Conservation (phyloP, 495 filamentous ascomycete genomes). For the Thermothielavioides terrestris region DNA sequence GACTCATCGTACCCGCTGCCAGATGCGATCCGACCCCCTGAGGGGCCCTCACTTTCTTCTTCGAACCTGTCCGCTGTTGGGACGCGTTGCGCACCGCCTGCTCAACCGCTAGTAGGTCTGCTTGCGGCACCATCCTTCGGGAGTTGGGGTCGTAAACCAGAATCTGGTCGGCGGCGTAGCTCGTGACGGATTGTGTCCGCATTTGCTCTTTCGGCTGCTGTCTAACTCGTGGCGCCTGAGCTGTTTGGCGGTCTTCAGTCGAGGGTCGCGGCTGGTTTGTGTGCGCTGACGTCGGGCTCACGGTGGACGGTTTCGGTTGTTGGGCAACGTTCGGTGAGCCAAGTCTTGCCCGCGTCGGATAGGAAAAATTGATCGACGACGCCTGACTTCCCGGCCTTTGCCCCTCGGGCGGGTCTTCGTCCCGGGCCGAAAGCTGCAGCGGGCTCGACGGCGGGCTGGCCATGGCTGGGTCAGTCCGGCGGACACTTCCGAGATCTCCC, state of each 20-base stretch:
- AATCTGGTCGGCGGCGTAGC: slow-evolving; percentile 25
- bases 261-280: neutral
- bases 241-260: neutral
- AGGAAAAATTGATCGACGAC: slow-evolving; percentile 77
- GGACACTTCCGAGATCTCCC: slow-evolving; percentile 36
- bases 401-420: slow-evolving; percentile 9
- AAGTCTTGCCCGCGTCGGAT: slow-evolving; percentile 44
- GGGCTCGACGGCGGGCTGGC: slow-evolving; percentile 29
- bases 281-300: neutral
- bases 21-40: slow-evolving; percentile 27
- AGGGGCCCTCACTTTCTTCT: slow-evolving; percentile 44
- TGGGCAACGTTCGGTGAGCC: slow-evolving; percentile 27
- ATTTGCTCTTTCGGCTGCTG: slow-evolving; percentile 2
- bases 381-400: slow-evolving; percentile 49
- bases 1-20: slow-evolving; percentile 29
- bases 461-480: slow-evolving; percentile 36
- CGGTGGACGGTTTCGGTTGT: neutral
- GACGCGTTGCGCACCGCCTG: slow-evolving; percentile 38
- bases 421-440: slow-evolving; percentile 12
- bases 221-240: neutral
- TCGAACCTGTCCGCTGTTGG: slow-evolving; percentile 42
- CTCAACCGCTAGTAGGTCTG: slow-evolving; percentile 28
- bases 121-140: slow-evolving; percentile 42
- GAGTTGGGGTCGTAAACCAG: slow-evolving; percentile 52
- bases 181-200: slow-evolving; percentile 17